Evolutionary conservation across 164 flowering plant species (phyloP).

Genomic region (Hamamelis virginiana): DNA sequence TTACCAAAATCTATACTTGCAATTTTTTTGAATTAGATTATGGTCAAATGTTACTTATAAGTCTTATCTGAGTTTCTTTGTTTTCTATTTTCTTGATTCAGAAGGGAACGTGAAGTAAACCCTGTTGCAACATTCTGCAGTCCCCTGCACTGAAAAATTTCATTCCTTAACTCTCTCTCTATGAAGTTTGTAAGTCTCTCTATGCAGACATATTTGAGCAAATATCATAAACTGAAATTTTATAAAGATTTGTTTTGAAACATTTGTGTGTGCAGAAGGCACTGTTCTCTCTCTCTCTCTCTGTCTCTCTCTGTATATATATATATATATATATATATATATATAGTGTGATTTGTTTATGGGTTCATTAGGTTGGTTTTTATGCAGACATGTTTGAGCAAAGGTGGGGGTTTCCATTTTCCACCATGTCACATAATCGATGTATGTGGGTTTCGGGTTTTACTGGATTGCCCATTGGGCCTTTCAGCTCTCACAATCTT

Average conservation of each 20-base stretch:
- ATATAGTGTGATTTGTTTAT: not conserved
- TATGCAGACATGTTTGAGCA: constrained; percentile 63
- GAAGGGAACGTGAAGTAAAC: not conserved
- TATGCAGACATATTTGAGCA: too few species aligned
- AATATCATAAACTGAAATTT: too few species aligned
- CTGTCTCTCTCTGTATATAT: not conserved
- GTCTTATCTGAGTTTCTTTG: too few species aligned
- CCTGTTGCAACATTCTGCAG: not conserved
- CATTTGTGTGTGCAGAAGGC: too few species aligned
- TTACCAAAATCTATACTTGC: too few species aligned
- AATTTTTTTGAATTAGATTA: too few species aligned
- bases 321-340: not conserved
- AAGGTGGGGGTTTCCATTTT: constrained; percentile 46
- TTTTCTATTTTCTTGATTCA: not conserved
- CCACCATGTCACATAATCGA: constrained; percentile 59
- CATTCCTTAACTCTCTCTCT: not conserved
- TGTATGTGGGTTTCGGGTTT: constrained; percentile 54
- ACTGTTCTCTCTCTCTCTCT: not conserved
- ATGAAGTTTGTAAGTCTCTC: constrained; percentile 32
- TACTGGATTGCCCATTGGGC: constrained; percentile 86
- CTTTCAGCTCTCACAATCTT: constrained; percentile 71
- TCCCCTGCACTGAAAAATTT: not conserved
- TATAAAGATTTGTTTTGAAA: too few species aligned
- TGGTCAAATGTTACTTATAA: too few species aligned
- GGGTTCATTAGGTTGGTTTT: not conserved